Base-by-base conservation (phyloP, 306 rosid species). In the Glycine latifolia region DNA sequence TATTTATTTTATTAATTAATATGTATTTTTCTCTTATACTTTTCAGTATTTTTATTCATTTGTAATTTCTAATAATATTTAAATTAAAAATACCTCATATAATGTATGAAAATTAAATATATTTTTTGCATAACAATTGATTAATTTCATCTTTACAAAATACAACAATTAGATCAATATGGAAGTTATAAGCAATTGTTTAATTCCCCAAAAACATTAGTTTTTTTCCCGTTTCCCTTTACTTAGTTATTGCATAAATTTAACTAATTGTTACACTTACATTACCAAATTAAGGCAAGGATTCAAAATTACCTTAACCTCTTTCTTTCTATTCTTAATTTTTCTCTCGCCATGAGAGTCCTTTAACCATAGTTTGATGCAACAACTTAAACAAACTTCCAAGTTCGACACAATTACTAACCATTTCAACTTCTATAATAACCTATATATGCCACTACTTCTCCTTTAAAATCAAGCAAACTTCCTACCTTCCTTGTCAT, bases 351-450 rank as follows among this genome's bases (percentile, higher is more conserved):
- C 41, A 1, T 0, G n/a, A 67, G 3, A 20, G 55, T 20, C 0
- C 20, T 20, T 20, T 1, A 20, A 20, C 54, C 76, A 43, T 10
- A 66, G 60, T 66, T 35, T 61, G 10, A 10, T 48, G 26, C 2
- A 83, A 71, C 67, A 52, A 62, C 37, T 67, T 75, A 2, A 75
- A 75, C 77, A 47, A 75, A 82, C 17, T n/a, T 33, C 6, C 2
- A 68, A 41, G 3, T 12, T 5, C 16, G 12, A 46, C 75, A 3
- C 55, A 49, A 9, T 43, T 26, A 58, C 61, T 50, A 84, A 67
- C 81, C 59, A 67, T 54, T 39, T 44, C 15, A n/a, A 39, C 52
- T 43, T 79, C 12, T 79, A 79, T 48, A 67, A 35, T 39, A 44
- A 47, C 46, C 33, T 8, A 8, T 41, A 5, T 68, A 5, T 50